phyloP scores from a whole-genome alignment of 306 rosid species.

The Trifolium fragiferum region DNA sequence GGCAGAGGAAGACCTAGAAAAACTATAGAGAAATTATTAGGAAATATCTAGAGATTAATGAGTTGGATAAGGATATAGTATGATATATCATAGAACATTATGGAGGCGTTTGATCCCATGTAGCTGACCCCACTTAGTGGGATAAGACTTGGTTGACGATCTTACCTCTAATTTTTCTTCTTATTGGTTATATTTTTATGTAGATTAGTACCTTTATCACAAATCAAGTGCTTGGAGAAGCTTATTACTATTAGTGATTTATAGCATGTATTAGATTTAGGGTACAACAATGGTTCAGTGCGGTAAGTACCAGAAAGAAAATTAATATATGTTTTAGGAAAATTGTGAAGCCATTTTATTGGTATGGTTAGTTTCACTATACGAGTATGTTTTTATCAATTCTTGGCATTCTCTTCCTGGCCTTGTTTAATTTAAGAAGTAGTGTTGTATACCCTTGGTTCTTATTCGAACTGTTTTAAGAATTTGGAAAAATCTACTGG shows the following conservation, averaged over 20 bases:
- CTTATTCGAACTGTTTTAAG: constrained; percentile 11
- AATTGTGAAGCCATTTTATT: constrained; percentile 14
- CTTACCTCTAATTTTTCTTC: background rate
- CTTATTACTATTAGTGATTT: constrained; percentile 16
- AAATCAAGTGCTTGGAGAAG: constrained; percentile 16
- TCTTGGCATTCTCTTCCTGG: constrained; percentile 21
- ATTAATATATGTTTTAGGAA: constrained; percentile 16
- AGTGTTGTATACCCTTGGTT: constrained; percentile 1
- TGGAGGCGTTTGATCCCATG: no score
- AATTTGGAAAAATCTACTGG: background rate
- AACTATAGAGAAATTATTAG: no score
- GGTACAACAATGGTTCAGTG: constrained; percentile 13
- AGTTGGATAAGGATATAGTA: no score
- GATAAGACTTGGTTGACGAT: no score
- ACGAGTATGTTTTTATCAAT: constrained; percentile 11
- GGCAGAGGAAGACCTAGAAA: no score
- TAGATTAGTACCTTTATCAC: constrained; percentile 19
- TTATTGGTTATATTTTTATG: constrained; percentile 1
- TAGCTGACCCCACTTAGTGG: no score
- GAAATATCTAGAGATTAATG: no score
- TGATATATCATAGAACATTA: no score
- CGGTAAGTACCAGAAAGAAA: constrained; percentile 18
- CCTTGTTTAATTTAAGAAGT: constrained; percentile 21
- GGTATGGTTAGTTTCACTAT: constrained; percentile 22
- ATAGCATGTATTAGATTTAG: background rate